These are phyloP conservation scores for Colletotrichum lini DNA, from an alignment of 2,329 filamentous ascomycete species.

Conservation along the genomic window DNA sequence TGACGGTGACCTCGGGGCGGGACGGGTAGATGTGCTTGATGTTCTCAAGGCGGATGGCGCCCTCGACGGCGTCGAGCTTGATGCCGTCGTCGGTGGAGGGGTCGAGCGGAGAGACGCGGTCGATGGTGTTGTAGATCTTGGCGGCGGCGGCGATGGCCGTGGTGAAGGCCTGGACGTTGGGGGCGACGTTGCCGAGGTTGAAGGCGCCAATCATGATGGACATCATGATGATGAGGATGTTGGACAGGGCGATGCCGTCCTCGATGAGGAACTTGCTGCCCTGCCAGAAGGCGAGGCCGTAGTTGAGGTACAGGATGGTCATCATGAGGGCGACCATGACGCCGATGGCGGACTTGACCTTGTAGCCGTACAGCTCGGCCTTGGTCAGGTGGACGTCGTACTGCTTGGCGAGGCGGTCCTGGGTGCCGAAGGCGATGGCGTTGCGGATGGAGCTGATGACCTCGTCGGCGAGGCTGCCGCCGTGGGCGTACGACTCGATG, in stretches of 20 bases:
- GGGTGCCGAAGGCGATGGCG: conserved; percentile 91
- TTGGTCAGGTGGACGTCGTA: conserved; percentile 83
- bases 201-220: conserved; percentile 95
- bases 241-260: conserved; percentile 75
- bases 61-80: conserved; percentile 80
- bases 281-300: conserved; percentile 90
- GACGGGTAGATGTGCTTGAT: conserved; percentile 97
- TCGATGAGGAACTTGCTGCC: conserved; percentile 81
- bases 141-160: conserved; percentile 85
- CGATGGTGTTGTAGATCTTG: conserved; percentile 96
- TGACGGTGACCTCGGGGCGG: conserved; percentile 88
- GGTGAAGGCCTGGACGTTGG: conserved; percentile 89
- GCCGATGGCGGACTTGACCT: conserved; percentile 79
- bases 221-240: conserved; percentile 88
- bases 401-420: conserved; percentile 89
- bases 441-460: conserved; percentile 95
- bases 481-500: conserved; percentile 84
- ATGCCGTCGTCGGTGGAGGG: conserved; percentile 79
- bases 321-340: conserved; percentile 90
- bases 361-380: conserved; percentile 83
- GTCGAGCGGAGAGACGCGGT: conserved; percentile 87
- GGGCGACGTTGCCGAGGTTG: conserved; percentile 87
- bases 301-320: conserved; percentile 87
- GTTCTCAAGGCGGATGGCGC: conserved; percentile 83
- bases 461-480: conserved; percentile 92